A percentile compares a stretch with the other conserved stretches of the same genome.
Evolutionary conservation across 768 basidiomycete species (phyloP).

Genomic region (Hygrocybe coccinea): DNA sequence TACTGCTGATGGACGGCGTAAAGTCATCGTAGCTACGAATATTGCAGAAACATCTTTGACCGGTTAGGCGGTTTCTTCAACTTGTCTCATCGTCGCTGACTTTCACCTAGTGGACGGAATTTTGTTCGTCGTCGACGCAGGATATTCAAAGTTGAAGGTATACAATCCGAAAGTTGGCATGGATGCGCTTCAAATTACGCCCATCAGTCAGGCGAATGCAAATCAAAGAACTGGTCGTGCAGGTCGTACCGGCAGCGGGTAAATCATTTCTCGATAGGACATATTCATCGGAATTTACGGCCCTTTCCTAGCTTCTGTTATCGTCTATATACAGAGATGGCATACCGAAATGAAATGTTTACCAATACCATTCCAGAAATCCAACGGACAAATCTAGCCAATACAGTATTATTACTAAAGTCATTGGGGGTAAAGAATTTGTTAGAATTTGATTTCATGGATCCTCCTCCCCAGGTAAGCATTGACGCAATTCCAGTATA

Average conservation of each 20-base stretch:
- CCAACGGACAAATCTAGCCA: conserved; percentile 94
- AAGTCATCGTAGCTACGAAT: conserved; percentile 98
- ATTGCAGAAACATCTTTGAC: conserved; percentile 98
- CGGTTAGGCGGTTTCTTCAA: conserved; percentile 39
- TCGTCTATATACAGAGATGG: conserved; percentile 95
- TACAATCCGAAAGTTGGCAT: conserved; percentile 99
- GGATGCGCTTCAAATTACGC: conserved; percentile 98
- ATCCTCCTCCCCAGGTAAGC: conserved; percentile 94
- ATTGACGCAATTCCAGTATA: neutral
- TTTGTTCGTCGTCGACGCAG: conserved; percentile 92
- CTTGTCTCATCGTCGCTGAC: neutral
- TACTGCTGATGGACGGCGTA: conserved; percentile 87
- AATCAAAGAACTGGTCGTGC: conserved; percentile 95
- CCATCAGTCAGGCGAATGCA: conserved; percentile 97
- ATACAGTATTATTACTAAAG: conserved; percentile 91
- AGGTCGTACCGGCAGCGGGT: conserved; percentile 95
- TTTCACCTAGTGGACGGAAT: conserved; percentile 81
- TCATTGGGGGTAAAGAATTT: conserved; percentile 96
- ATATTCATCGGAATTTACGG: conserved; percentile 1
- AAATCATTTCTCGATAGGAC: conserved; percentile 23
- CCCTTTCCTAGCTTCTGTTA: conserved; percentile 74
- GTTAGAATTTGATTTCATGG: conserved; percentile 99
- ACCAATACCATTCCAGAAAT: conserved; percentile 97
- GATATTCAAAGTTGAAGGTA: conserved; percentile 96
- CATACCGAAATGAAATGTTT: conserved; percentile 93